Evolutionary conservation across 129 eudicot genomes (phyloP), one percentile per base, ranked within the genome.

Genomic region (Flaveria brownii): DNA sequence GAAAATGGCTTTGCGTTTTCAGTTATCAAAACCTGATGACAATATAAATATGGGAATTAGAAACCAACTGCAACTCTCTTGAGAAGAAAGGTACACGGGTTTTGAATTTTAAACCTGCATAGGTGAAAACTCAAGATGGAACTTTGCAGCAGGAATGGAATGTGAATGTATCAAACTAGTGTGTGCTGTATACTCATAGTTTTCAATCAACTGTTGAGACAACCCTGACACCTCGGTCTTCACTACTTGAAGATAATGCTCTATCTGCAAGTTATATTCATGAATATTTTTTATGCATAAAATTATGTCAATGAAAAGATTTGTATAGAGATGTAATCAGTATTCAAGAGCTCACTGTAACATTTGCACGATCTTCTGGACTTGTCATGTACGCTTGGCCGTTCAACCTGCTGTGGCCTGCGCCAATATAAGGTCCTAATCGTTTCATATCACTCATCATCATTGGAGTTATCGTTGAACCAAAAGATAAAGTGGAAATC

Each of bases 151-250:
- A 23, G 98, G 98, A 57, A 92, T 77, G 17, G 80, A 55, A 54
- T 77, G 71, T 70, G 95, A 86, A 77, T 86, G 94, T 57, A 85
- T 66, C 84, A 90, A 76, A 81, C 98, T 92, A 57, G 96, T 90
- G 75, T 92, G 98, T 26, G 98, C 92, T 5, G 96, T 92, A 81
- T 92, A 92, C 83, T 92, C 98, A 16, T 92, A 85, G 81, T 90
- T 88, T 82, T 92, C 96, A 42, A 88, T 83, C 69, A 92, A 46
- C 71, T 85, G 82, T 65, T 79, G 72, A 63, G 96, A 77, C 49
- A 73, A 79, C 49, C 91, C 85, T 79, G 78, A 55, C 82, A 92
- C 95, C 82, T 90, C 98, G 6, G 95, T 90, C 82, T 92, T 92
- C 75, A 90, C 98, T 28, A 86, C 82, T 87, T 92, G 96, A 73